Evolutionary conservation across 768 basidiomycete genomes (phyloP).

Genomic region (Termitomyces sp.): DNA sequence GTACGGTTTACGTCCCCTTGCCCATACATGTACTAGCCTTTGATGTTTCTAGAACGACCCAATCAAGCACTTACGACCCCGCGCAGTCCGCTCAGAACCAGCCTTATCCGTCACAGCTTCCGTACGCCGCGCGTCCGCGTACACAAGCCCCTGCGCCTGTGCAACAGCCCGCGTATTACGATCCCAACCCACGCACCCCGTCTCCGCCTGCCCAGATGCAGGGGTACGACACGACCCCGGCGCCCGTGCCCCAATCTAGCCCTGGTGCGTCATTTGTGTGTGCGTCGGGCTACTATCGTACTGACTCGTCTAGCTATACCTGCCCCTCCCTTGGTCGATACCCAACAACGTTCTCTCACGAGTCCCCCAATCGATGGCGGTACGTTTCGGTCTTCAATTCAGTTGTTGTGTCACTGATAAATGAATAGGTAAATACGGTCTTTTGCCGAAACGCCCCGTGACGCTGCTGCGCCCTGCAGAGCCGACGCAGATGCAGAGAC

Average conservation of each 20-base stretch:
- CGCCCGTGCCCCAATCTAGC: neutral
- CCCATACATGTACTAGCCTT: too few species aligned
- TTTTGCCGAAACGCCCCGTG: conserved; percentile 73
- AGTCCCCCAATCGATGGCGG: conserved; percentile 28
- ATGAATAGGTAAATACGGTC: conserved; percentile 53
- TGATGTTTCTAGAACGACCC: conserved; percentile 1
- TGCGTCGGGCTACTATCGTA: too few species aligned
- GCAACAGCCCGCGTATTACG: conserved; percentile 29
- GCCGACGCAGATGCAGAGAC: conserved; percentile 15
- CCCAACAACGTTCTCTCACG: conserved; percentile 4
- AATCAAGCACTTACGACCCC: conserved; percentile 7
- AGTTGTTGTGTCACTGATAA: neutral
- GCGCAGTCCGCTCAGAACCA: conserved; percentile 4
- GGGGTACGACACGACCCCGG: conserved; percentile 15
- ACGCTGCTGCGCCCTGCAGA: conserved; percentile 40
- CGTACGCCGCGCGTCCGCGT: conserved; percentile 10
- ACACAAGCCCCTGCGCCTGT: neutral
- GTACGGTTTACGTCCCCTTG: conserved; percentile 18
- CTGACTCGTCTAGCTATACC: too few species aligned
- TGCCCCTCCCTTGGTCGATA: neutral
- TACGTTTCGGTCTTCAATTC: conserved; percentile 4
- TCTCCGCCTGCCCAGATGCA: conserved; percentile 7
- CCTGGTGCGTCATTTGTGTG: neutral
- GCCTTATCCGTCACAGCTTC: neutral
- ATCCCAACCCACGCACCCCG: conserved; percentile 18